Evolutionary conservation across 2,329 filamentous ascomycete species (phyloP), one percentile per base, ranked within the genome.

Genomic region (Sodiomyces alkalinus): DNA sequence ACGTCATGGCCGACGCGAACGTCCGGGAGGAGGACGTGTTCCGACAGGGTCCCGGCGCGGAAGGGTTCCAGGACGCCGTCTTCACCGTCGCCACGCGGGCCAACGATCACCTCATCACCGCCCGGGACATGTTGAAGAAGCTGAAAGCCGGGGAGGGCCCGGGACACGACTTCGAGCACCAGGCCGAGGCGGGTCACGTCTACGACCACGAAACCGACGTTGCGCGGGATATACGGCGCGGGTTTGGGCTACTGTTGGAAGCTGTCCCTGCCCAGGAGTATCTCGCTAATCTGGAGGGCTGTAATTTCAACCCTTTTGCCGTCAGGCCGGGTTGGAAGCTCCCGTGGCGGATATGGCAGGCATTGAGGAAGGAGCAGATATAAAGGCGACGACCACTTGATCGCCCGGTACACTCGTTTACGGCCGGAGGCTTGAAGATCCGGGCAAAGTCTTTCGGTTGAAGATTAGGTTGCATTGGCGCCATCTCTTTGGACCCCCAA

Each of bases 41-140:
- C 34, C 69, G 87, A 7, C 64, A 74, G 22, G 87, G 86, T 0
- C 74, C 79, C 0, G 57, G 70, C n/a, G 87, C 87, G 0, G 62
- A 72, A 0, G 86, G 86, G 0, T 62, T 96, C 12, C 74, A 80
- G 35, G 87, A 98, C 51, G 87, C 86, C 4, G 73, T 96, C 1
- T 98, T 96, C 52, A 68, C 73, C 4, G 82, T 98, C 10, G 90
- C 90, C 1, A 98, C 90, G 0, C 71, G 87, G 20, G 90, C 90
- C 6, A 92, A 92, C 45, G 90, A 98, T 48, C 90, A 98, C 52
- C 61, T 98, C 19, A 92, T 94, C 40, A 96, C 87, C 0, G 87
- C 80, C 2, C 65, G 85, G 33, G 82, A 93, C 49, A 93, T 98
- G 85, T 53, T 96, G 34, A 76, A 74, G 44, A 82, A 80, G 42